Evolutionary conservation across 306 rosid genomes (phyloP).

Genomic region (Lathyrus tuberosus): DNA sequence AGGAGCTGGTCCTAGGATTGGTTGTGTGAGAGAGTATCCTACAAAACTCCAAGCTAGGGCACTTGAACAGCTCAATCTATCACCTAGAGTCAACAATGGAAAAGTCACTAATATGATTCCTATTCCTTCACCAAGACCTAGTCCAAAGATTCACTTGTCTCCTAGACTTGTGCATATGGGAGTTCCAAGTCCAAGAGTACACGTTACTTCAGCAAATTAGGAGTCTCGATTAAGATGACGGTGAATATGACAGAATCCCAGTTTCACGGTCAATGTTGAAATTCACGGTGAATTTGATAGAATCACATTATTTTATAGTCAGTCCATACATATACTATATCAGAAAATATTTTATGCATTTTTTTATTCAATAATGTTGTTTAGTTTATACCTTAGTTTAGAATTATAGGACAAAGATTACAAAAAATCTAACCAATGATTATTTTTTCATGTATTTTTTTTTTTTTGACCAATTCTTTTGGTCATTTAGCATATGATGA

Average conservation of each 20-base stretch:
- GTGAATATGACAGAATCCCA: not conserved
- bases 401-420: conserved; percentile 18
- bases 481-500: conserved; percentile 32
- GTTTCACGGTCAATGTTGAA: not conserved
- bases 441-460: conserved; percentile 28
- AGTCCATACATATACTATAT: not conserved
- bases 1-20: conserved; percentile 62
- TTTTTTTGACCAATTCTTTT: conserved; percentile 36
- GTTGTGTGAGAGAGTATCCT: conserved; percentile 76
- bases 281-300: too few species aligned
- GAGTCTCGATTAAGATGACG: not conserved
- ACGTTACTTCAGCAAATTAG: not conserved
- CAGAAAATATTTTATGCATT: not conserved
- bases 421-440: conserved; percentile 37
- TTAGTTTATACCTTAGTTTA: conserved; percentile 13
- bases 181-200: conserved; percentile 58
- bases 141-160: conserved; percentile 69
- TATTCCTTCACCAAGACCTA: conserved; percentile 77
- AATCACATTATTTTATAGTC: not conserved
- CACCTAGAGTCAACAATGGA: conserved; percentile 55
- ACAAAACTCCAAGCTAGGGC: conserved; percentile 67
- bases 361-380: not conserved
- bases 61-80: conserved; percentile 69
- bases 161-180: conserved; percentile 65
- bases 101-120: conserved; percentile 44